Percentiles rank a stretch among this genome's conserved stretches.
Evolutionary conservation across 306 rosid genomes (phyloP).

Genomic region (Corylus americana): DNA sequence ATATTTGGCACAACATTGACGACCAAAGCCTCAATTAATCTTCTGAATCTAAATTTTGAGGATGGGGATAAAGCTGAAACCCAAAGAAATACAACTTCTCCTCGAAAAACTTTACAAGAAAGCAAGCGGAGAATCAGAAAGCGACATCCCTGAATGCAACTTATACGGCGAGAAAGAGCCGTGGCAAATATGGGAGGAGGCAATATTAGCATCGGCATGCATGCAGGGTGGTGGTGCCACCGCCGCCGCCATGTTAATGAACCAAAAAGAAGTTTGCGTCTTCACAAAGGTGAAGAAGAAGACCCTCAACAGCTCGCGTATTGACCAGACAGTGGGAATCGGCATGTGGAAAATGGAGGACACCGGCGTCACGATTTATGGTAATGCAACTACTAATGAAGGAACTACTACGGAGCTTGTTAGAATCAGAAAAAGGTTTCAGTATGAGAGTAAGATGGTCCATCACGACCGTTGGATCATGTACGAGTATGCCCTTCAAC

Average conservation of each 20-base stretch:
- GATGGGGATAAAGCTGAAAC: background rate
- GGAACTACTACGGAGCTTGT: background rate
- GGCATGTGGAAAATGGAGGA: background rate
- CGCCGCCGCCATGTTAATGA: background rate
- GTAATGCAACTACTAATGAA: background rate
- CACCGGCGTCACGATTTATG: background rate
- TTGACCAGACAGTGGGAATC: background rate
- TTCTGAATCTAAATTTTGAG: no score
- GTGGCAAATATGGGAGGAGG: background rate
- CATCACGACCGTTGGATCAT: background rate
- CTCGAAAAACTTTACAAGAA: background rate
- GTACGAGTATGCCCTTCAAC: background rate
- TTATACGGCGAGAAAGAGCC: background rate
- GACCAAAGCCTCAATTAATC: no score
- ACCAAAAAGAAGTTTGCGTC: background rate
- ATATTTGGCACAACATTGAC: no score
- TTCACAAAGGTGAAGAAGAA: conserved; percentile 3
- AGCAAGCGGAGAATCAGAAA: background rate
- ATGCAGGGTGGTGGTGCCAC: no score
- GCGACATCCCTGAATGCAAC: background rate
- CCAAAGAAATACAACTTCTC: background rate
- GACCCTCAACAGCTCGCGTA: background rate
- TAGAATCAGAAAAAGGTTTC: background rate
- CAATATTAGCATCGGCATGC: background rate
- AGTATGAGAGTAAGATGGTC: background rate